Base-by-base conservation (phyloP, 2,329 filamentous ascomycete genomes). In the Claviceps cyperi region DNA sequence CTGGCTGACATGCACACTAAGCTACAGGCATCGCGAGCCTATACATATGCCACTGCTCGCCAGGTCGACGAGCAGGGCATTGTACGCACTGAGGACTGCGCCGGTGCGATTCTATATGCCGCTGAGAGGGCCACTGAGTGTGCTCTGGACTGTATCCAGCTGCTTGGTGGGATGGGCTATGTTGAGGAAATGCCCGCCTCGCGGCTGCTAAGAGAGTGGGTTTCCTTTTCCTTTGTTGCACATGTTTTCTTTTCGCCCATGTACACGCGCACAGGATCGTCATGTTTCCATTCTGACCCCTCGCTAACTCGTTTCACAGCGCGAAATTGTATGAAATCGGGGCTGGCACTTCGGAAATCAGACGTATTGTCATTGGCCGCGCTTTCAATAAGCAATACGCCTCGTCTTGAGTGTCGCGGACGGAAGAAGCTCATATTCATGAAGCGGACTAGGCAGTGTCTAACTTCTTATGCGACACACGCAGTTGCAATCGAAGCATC, bases 1-100 rank as follows among this genome's bases (percentile, higher is more conserved):
- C 75, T 97, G 44, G 89, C 92, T 50, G 90, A 97, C 65, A 96
- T 98, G 90, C 94, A 97, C 69, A 96, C 89, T 46, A 94, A 94
- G 67, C 78, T 92, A 52, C 83, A 86, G 60, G 89, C 86, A 11
- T 82, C 84, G 15, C 74, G 81, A n/a, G 78, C 89, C 2, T 96
- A 95, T 67, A 97, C 91, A 0, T 94, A 94, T 62, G 71, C 76
- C 38, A 90, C 90, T 0, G 92, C 92, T 3, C 76, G 77, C 45
- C 75, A 77, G 2, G 84, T 96, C 19, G 91, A 96, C 59, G 86
- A 91, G 64, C 70, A 78, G 13, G 83, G 81, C 11, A 54, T 73
- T 1, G 83, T 95, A 58, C 76, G 77, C 51, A 96, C 90, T 0
- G 85, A 95, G 64, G 91, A 98, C 69, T 97, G 92, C 65, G 91